Evolutionary conservation across 2,329 filamentous ascomycete genomes (phyloP).

Genomic region (Rhexocercosporidium sp.): DNA sequence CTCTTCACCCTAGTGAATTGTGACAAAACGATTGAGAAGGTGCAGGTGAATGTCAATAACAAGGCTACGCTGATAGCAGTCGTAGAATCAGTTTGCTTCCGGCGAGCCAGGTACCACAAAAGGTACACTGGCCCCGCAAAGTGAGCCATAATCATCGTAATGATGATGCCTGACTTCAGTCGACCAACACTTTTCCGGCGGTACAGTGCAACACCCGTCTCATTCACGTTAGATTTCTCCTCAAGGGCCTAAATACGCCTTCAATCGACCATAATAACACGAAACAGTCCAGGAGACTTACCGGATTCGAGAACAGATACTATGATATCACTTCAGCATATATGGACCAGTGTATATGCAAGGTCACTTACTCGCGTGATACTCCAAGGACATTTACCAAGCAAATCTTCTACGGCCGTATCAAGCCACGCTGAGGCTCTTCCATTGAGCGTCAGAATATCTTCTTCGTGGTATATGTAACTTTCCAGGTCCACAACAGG

Average conservation of each 20-base stretch:
- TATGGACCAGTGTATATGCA: neutral
- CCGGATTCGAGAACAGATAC: neutral
- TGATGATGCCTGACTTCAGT: neutral
- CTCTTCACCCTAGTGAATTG: neutral
- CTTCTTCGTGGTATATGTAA: neutral
- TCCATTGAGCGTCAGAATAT: neutral
- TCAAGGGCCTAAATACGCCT: neutral
- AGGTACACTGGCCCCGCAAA: neutral
- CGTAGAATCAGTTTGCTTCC: neutral
- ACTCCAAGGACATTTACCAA: neutral
- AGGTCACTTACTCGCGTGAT: neutral
- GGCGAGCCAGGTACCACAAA: neutral
- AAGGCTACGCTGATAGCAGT: neutral
- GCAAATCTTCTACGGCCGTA: neutral
- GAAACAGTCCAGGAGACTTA: neutral
- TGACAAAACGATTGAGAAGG: neutral
- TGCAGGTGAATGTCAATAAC: neutral
- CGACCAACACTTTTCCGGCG: neutral
- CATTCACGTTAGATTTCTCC: neutral
- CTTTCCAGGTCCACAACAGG: neutral
- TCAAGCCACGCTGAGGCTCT: neutral
- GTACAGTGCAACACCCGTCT: neutral
- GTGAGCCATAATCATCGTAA: neutral
- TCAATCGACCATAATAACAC: neutral
- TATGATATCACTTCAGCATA: neutral